These are phyloP conservation scores for Peterozyma xylosa DNA, from an alignment of 805 yeast genomes.

Conservation along the genomic window DNA sequence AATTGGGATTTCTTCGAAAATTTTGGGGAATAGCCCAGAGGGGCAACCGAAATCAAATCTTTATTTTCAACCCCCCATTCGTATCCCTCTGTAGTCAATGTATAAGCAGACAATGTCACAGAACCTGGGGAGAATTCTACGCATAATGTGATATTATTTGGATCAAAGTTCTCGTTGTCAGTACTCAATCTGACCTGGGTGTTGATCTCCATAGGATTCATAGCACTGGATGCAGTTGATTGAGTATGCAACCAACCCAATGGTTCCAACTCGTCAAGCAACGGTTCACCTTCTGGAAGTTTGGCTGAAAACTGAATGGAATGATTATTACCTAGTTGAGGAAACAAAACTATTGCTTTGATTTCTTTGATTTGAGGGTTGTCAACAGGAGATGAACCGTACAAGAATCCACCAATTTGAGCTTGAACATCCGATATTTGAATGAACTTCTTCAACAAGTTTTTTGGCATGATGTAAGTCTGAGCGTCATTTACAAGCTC, in stretches of 20 bases:
- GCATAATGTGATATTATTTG: constrained; percentile 45
- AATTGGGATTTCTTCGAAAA: constrained; percentile 63
- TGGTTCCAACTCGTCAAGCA: constrained; percentile 56
- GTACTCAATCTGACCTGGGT: constrained; percentile 36
- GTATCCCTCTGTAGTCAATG: constrained; percentile 55
- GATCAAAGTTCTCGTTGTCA: constrained; percentile 32
- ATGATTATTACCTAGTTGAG: constrained; percentile 75
- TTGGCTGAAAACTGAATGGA: constrained; percentile 52
- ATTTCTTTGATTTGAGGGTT: constrained; percentile 73
- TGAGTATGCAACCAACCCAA: constrained; percentile 96
- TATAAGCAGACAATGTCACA: constrained; percentile 63
- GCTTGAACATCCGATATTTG: constrained; percentile 74
- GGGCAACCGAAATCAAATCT: constrained; percentile 45
- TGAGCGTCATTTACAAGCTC: constrained; percentile 45
- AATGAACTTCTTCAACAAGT: constrained; percentile 67
- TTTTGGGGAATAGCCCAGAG: constrained; percentile 57
- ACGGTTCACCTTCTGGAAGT: constrained; percentile 30
- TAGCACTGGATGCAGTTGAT: constrained; percentile 50
- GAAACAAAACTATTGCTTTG: constrained; percentile 66
- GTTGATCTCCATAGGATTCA: constrained; percentile 67
- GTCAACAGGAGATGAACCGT: constrained; percentile 72
- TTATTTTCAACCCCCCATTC: constrained; percentile 69
- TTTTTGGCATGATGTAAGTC: constrained; percentile 79
- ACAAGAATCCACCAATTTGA: constrained; percentile 76
- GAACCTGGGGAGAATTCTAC: constrained; percentile 81